Percentiles rank a stretch among this genome's conserved stretches.
Evolutionary conservation across 2,329 filamentous ascomycete genomes (phyloP).

Genomic region (Stagonosporopsis vannaccii): DNA sequence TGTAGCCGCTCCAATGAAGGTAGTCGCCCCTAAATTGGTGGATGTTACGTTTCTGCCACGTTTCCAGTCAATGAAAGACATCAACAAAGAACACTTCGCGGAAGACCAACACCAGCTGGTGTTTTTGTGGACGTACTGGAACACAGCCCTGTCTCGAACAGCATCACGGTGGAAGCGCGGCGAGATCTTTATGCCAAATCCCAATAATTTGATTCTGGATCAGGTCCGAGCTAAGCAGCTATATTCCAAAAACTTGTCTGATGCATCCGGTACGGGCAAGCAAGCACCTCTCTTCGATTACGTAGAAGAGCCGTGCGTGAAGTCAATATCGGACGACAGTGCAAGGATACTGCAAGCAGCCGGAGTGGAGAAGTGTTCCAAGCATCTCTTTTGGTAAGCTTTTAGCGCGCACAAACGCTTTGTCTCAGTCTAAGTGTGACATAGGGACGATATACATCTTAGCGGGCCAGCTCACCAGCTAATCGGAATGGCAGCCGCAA

Average conservation of each 20-base stretch:
- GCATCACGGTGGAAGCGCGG: conserved; percentile 42
- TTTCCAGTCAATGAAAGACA: conserved; percentile 37
- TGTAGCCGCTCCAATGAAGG: conserved; percentile 29
- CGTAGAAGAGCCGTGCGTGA: conserved; percentile 45
- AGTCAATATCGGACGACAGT: conserved; percentile 20
- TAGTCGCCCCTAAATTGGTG: conserved; percentile 43
- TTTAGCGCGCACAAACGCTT: conserved; percentile 36
- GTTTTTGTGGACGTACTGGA: conserved; percentile 48
- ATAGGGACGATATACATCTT: conserved; percentile 48
- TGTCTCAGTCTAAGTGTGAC: conserved; percentile 39
- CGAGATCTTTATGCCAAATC: conserved; percentile 42
- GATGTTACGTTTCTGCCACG: conserved; percentile 48
- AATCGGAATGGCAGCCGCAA: conserved; percentile 47
- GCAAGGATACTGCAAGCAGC: conserved; percentile 36
- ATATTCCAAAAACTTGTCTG: conserved; percentile 40
- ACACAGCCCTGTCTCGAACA: conserved; percentile 39
- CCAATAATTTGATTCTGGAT: conserved; percentile 44
- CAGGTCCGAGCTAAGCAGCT: conserved; percentile 46
- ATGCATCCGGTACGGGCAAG: conserved; percentile 42
- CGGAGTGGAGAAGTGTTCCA: conserved; percentile 38
- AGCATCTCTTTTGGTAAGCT: conserved; percentile 48
- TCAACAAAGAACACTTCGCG: conserved; percentile 35
- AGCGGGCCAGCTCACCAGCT: conserved; percentile 45
- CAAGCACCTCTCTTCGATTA: conserved; percentile 44
- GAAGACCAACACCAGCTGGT: conserved; percentile 44